phyloP scores from a whole-genome alignment of 768 basidiomycete genomes.

The Infundibulicybe gibba region DNA sequence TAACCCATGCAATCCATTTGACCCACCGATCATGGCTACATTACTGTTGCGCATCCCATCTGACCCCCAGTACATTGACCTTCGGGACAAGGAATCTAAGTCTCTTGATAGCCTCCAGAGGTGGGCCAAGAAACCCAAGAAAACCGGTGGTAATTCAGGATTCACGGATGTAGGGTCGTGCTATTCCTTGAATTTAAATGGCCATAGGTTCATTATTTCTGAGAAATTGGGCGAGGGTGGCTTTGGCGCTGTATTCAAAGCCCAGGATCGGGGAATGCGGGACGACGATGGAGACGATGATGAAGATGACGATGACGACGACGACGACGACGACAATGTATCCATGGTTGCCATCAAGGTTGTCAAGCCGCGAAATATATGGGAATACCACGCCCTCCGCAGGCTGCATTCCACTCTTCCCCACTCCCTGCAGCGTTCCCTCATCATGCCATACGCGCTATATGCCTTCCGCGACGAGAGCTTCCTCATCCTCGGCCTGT shows the following conservation, averaged over 20 bases:
- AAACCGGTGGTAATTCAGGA: constrained; percentile 34
- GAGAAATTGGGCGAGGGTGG: constrained; percentile 97
- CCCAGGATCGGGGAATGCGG: constrained; percentile 50
- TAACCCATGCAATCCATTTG: constrained; percentile 89
- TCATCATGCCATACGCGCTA: constrained; percentile 74
- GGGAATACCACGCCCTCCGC: constrained; percentile 90
- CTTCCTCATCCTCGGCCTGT: constrained; percentile 83
- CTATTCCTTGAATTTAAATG: constrained; percentile 60
- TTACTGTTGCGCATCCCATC: constrained; percentile 62
- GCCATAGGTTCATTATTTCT: constrained; percentile 61
- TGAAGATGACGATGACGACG: constrained; percentile 53
- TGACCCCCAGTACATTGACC: constrained; percentile 60
- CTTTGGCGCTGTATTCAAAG: constrained; percentile 94
- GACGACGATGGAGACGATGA: constrained; percentile 48
- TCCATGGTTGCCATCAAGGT: constrained; percentile 85
- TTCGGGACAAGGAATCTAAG: constrained; percentile 48
- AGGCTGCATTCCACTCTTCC: constrained; percentile 72
- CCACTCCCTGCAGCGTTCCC: constrained; percentile 51
- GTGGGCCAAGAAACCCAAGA: constrained; percentile 51
- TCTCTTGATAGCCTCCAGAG: constrained; percentile 72
- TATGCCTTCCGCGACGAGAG: constrained; percentile 90
- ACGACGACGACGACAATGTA: constrained; percentile 49
- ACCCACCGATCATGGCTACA: constrained; percentile 56
- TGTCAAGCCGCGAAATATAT: constrained; percentile 82
- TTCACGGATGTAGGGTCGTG: constrained; percentile 29